Evolutionary conservation across 371 early-diverging fungal species (phyloP).

Genomic region (Mucor velutinosus): DNA sequence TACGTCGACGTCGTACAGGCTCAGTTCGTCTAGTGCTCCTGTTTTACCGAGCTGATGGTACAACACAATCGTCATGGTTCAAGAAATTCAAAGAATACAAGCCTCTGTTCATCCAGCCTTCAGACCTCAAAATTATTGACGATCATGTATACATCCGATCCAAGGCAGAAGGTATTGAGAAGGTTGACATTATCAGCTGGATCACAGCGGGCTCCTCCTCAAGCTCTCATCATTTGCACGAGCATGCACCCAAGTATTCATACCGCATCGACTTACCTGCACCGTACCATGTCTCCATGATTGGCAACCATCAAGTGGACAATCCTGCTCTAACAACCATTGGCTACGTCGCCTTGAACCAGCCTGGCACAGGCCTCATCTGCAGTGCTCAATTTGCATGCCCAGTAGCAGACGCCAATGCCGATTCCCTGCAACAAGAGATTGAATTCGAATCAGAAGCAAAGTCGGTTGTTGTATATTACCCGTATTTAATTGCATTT

Average conservation of each 20-base stretch:
- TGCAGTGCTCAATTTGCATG: slow-evolving; percentile 17
- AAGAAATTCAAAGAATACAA: slow-evolving; percentile 23
- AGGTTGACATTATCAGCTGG: slow-evolving; percentile 15
- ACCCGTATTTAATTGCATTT: slow-evolving; percentile 42
- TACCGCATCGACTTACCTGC: slow-evolving; percentile 5
- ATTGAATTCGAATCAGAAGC: slow-evolving; percentile 33
- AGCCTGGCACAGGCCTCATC: slow-evolving; percentile 11
- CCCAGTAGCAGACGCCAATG: slow-evolving; percentile 9
- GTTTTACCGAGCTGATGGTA: slow-evolving; percentile 11
- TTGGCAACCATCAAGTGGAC: background rate
- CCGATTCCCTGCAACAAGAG: slow-evolving; percentile 14
- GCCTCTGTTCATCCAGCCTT: slow-evolving; percentile 11
- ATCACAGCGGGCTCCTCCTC: background rate
- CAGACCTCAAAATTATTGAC: slow-evolving; percentile 15
- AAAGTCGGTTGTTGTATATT: slow-evolving; percentile 22
- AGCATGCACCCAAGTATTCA: slow-evolving; percentile 2
- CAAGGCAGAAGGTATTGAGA: slow-evolving; percentile 15
- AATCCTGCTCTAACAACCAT: slow-evolving; percentile 12
- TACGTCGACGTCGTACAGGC: slow-evolving; percentile 22
- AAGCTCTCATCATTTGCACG: background rate
- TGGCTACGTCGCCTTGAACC: slow-evolving; percentile 13
- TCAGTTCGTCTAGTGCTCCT: slow-evolving; percentile 21
- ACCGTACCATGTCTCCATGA: background rate
- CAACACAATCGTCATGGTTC: slow-evolving; percentile 1
- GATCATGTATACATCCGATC: slow-evolving; percentile 18